These are phyloP conservation scores for Starmerella vitae DNA, from an alignment of 805 yeast species.

Conservation along the genomic window DNA sequence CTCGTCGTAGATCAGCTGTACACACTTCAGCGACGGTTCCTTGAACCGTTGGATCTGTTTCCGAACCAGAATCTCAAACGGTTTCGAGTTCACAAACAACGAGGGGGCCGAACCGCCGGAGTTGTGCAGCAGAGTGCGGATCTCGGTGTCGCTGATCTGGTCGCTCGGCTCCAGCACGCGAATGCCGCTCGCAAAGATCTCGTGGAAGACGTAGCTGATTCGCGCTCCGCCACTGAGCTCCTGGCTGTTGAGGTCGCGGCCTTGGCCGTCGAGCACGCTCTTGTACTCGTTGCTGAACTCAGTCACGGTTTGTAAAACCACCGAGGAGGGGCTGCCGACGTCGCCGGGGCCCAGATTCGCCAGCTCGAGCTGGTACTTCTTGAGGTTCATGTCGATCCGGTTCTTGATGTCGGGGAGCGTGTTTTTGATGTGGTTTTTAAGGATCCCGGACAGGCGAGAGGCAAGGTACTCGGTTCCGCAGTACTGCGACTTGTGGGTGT, in stretches of 20 bases:
- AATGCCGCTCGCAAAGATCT: constrained; percentile 86
- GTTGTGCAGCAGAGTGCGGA: constrained; percentile 92
- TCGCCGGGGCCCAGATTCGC: constrained; percentile 66
- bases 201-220: constrained; percentile 94
- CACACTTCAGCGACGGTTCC: constrained; percentile 84
- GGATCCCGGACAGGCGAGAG: constrained; percentile 75
- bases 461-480: constrained; percentile 97
- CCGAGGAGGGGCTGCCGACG: constrained; percentile 69
- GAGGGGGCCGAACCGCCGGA: constrained; percentile 95
- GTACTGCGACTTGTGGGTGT: constrained; percentile 79
- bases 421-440: constrained; percentile 78
- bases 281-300: constrained; percentile 87
- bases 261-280: constrained; percentile 85
- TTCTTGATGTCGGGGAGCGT: constrained; percentile 87
- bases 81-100: constrained; percentile 91
- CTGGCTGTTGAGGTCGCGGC: constrained; percentile 72
- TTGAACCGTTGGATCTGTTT: constrained; percentile 88
- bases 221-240: constrained; percentile 98
- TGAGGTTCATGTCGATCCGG: constrained; percentile 72
- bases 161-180: constrained; percentile 89
- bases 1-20: constrained; percentile 85
- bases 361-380: constrained; percentile 74
- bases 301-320: constrained; percentile 82
- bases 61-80: constrained; percentile 86
- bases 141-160: constrained; percentile 88